These are phyloP conservation scores for Lactarius tabidus DNA, from an alignment of 768 basidiomycete genomes.

Conservation along the genomic window DNA sequence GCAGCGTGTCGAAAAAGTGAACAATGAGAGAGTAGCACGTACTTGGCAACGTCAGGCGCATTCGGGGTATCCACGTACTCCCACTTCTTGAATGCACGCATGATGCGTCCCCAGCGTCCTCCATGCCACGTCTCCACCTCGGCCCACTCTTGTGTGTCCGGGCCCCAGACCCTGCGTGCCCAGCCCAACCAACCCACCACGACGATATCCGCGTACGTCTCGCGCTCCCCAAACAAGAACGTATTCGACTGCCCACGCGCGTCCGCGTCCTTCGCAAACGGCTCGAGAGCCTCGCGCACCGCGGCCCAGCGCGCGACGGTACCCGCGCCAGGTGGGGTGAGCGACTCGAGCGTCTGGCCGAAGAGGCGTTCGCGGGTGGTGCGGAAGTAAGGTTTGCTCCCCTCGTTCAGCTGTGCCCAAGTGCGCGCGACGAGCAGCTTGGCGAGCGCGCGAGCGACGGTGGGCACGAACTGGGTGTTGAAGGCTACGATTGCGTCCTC, in stretches of 20 bases:
- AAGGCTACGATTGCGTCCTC: slow-evolving; percentile 24
- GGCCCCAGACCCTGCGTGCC: slow-evolving; percentile 34
- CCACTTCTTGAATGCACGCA: slow-evolving; percentile 12
- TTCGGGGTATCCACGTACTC: slow-evolving; percentile 14
- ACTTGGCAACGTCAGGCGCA: neutral
- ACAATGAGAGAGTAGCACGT: neutral
- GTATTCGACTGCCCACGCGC: slow-evolving; percentile 16
- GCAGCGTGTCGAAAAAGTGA: neutral
- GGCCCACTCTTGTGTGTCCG: slow-evolving; percentile 42
- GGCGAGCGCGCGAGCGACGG: neutral
- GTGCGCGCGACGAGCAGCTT: slow-evolving; percentile 16
- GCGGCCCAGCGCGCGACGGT: slow-evolving; percentile 37
- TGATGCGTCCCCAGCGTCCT: slow-evolving; percentile 32
- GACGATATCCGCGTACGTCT: slow-evolving; percentile 42
- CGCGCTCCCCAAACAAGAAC: slow-evolving; percentile 35
- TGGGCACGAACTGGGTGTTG: slow-evolving; percentile 27
- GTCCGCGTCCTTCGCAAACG: slow-evolving; percentile 21
- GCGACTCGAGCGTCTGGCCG: slow-evolving; percentile 38
- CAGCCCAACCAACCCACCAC: slow-evolving; percentile 34
- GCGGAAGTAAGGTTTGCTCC: slow-evolving; percentile 40
- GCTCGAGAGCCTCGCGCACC: slow-evolving; percentile 34
- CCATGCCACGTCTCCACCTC: slow-evolving; percentile 38
- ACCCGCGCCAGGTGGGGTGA: slow-evolving; percentile 33
- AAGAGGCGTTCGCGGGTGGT: slow-evolving; percentile 34
- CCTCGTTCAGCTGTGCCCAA: slow-evolving; percentile 32